Evolutionary conservation across 75 land plant genomes (phyloP), one percentile per base, ranked within the genome.

Genomic region (Selaginella tamariscina): DNA sequence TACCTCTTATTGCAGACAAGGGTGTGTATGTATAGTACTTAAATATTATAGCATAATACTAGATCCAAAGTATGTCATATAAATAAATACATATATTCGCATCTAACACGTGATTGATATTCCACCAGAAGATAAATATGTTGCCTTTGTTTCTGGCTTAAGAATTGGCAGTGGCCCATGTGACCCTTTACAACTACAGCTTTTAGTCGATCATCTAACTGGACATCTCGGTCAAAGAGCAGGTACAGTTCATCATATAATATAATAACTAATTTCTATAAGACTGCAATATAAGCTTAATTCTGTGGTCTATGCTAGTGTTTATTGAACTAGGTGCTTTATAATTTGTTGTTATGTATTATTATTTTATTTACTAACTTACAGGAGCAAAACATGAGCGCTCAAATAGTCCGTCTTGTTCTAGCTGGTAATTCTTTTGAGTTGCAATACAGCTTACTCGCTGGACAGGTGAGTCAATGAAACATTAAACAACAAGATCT

Each of bases 401-500:
- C 99, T 33, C 73, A 95, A 59, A 84, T 95, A 57, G 99, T 88
- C 55, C 97, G 80, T 54, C 78, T 88, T 59, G 80, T 95, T 0
- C 83, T 95, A 71, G 89, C 92, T 72, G 99, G 99, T 64, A 85
- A 86, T 57, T 91, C 99, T 49, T 74, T 95, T 44, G 82, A 85
- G 68, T 55, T 85, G 73, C 79, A 85, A 33, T 63, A 67, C n/a
- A 77, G 76, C 31, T 73, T 81, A 68, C 77, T 84, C 0, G 74
- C 77, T 71, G 93, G 97, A 23, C 99, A 88, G 89, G 99, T 91
- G 5, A 5, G 49, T 39, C 49, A 39, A 39, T 5, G 15, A 39
- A 39, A 39, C 49, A 39, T 39, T 39, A 5, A 5, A 39, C n/a
- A n/a, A n/a, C n/a, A n/a, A n/a, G n/a, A n/a, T n/a, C n/a, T n/a